phyloP scores from a whole-genome alignment of 306 rosid species.

The Vachellia collinsii region DNA sequence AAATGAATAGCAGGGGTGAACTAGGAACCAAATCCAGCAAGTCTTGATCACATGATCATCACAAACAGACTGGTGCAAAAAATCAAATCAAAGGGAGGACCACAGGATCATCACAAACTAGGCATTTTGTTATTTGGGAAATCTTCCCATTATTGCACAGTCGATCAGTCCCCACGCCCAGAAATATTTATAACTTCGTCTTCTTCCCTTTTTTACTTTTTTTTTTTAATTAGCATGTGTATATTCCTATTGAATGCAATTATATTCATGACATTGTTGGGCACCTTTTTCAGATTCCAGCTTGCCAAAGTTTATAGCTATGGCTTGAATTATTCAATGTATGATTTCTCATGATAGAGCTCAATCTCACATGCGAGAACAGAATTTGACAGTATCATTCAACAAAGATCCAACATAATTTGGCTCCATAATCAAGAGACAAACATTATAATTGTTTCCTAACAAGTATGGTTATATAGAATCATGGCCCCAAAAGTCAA shows the following conservation, averaged over 20 bases:
- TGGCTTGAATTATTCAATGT: background rate
- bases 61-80: conserved; percentile 26
- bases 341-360: background rate
- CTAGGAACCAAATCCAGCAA: conserved; percentile 4
- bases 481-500: conserved; percentile 3
- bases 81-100: conserved; percentile 40
- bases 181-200: conserved; percentile 30
- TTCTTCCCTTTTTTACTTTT: conserved; percentile 28
- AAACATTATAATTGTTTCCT: conserved; percentile 23
- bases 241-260: too few species aligned
- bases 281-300: background rate
- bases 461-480: background rate
- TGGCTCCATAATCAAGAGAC: conserved; percentile 35
- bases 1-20: background rate
- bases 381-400: conserved; percentile 19
- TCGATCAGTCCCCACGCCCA: conserved; percentile 39
- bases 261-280: too few species aligned
- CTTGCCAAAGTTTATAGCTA: conserved; percentile 11
- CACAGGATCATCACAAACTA: conserved; percentile 27
- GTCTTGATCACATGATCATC: conserved; percentile 39
- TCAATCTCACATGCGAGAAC: conserved; percentile 2
- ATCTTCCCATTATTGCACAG: conserved; percentile 34
- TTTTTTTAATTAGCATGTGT: background rate
- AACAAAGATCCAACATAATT: conserved; percentile 18
- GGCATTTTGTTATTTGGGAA: conserved; percentile 23